Base-by-base conservation (phyloP, 1,284 basidiomycete genomes). In the Microbotryum silenes-acaulis region DNA sequence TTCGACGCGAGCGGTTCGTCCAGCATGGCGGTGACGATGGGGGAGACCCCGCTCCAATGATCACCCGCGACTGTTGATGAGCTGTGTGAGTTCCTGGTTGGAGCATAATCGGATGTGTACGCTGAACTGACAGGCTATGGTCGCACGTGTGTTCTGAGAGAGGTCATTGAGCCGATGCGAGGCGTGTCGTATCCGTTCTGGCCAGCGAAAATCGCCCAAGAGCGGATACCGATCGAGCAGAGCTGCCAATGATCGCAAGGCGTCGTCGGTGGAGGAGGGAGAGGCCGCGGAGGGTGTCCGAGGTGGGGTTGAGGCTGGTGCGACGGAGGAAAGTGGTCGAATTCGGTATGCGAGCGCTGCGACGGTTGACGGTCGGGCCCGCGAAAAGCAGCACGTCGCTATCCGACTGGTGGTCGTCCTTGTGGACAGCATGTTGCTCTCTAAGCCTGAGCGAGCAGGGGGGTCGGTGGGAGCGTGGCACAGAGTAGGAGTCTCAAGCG, bases 1-100 rank as follows among this genome's bases (percentile, higher is more conserved):
- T 62, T 56, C 54, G 51, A 57, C 23, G 65, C 23, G 42, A 69
- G 59, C 12, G 67, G 67, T 55, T 69, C 65, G 49, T 69, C 67
- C 31, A 69, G 54, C 25, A 63, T 46, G 5, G 67, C 61, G 0
- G 56, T 57, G 1, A 64, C 59, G 46, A 69, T 47, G 8, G 45
- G 51, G 1, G 50, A 6, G 1, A 60, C 56, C 5, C 61, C 59
- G 25, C 62, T 59, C 2, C 51, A 20, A n/a, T 21, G 21, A 33
- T 57, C 61, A 46, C 67, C 67, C 12, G 62, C 56, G 42, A 69
- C 67, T 68, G 47, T 37, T 7, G 16, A 9, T 8, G 31, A 42
- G 5, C n/a, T 8, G n/a, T 21, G 16, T 12, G 12, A n/a, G 6
- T 20, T 45, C 29, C 12, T 51, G 54, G 29, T 6, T 1, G 14